Evolutionary conservation across 495 filamentous ascomycete species (phyloP).

Genomic region (Pseudevernia furfuracea): DNA sequence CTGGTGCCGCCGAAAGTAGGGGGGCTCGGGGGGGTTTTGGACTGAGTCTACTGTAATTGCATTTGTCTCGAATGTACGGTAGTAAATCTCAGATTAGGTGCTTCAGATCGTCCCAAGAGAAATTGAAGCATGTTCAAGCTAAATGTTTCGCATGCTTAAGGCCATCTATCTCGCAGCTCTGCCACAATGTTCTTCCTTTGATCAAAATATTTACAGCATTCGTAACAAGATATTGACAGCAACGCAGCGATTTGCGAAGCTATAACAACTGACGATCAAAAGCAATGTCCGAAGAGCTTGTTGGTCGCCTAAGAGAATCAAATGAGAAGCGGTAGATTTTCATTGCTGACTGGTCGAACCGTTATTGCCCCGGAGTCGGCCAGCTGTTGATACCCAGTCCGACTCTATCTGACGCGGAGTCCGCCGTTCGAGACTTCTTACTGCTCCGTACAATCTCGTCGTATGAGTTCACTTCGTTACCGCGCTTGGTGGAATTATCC

Average conservation of each 20-base stretch:
- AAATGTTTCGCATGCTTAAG: background rate
- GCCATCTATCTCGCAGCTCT: background rate
- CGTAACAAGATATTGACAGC: background rate
- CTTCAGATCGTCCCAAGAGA: no score
- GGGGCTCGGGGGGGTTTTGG: no score
- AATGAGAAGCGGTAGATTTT: background rate
- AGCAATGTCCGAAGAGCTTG: background rate
- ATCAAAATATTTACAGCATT: background rate
- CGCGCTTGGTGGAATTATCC: constrained; percentile 47
- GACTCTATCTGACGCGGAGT: constrained; percentile 37
- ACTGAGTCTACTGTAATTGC: background rate
- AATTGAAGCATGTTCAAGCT: background rate
- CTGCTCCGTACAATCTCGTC: constrained; percentile 38
- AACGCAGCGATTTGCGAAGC: background rate
- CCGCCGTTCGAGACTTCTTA: constrained; percentile 55
- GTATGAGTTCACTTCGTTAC: constrained; percentile 42
- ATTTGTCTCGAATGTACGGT: background rate
- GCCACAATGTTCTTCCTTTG: background rate
- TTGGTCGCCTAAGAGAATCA: background rate
- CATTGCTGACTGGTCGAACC: background rate
- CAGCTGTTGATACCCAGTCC: constrained; percentile 57
- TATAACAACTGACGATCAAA: background rate
- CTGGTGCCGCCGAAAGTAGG: background rate
- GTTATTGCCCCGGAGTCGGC: constrained; percentile 17
- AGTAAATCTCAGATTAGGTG: background rate